These are phyloP conservation scores for Aspergillus floridensis DNA, from an alignment of 2,329 filamentous ascomycete genomes.

Conservation along the genomic window DNA sequence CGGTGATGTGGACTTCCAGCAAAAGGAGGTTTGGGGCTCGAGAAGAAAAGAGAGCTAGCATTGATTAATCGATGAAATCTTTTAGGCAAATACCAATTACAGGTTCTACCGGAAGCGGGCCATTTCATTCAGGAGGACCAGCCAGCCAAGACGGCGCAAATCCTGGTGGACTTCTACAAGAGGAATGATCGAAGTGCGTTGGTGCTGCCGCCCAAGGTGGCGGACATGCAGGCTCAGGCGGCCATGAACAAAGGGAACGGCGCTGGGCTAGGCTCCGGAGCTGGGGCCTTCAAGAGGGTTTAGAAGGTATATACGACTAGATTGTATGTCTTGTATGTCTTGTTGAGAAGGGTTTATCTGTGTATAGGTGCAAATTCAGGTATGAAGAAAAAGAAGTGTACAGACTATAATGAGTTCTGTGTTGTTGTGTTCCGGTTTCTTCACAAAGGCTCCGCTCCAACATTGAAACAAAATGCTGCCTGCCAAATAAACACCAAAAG, in stretches of 20 bases:
- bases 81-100: constrained; percentile 81
- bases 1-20: too few relatives aligned
- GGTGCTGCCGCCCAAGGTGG: constrained; percentile 89
- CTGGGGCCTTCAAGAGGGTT: constrained; percentile 5
- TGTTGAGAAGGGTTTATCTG: not conserved
- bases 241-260: constrained; percentile 41
- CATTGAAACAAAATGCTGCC: not conserved
- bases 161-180: constrained; percentile 85
- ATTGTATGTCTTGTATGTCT: not conserved
- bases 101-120: constrained; percentile 90
- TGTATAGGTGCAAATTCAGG: not conserved
- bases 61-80: not conserved
- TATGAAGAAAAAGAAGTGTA: not conserved
- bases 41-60: too few relatives aligned
- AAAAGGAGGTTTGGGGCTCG: too few relatives aligned
- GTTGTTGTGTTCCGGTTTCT: not conserved
- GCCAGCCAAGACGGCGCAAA: constrained; percentile 80
- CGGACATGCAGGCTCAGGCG: constrained; percentile 56
- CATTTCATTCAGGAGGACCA: constrained; percentile 97
- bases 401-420: not conserved
- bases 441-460: not conserved
- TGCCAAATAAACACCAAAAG: constrained; percentile 12
- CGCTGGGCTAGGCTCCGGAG: constrained; percentile 1
- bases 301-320: not conserved
- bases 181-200: constrained; percentile 83